Conservation (phyloP, 495 filamentous ascomycete genomes). For the Parathielavia hyrcaniae region DNA sequence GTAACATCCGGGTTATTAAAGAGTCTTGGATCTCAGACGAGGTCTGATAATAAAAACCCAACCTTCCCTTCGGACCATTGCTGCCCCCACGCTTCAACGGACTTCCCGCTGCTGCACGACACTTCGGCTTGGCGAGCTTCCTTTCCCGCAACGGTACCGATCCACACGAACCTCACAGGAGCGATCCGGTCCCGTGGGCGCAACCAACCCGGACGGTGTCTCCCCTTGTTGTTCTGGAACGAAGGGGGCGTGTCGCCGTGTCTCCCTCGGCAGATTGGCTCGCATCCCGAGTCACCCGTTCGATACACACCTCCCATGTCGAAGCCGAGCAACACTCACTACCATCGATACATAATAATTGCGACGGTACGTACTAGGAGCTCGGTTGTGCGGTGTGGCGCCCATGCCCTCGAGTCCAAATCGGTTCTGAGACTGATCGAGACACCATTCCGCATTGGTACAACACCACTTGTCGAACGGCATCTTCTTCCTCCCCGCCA, state of each 20-base stretch:
- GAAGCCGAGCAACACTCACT: slow-evolving; percentile 16
- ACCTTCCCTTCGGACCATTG: neutral
- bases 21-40: neutral
- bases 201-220: too few relatives aligned
- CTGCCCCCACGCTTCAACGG: neutral
- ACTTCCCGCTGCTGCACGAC: slow-evolving; percentile 8
- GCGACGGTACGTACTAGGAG: slow-evolving; percentile 19
- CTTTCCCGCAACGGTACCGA: slow-evolving; percentile 26
- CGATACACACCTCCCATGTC: slow-evolving; percentile 28
- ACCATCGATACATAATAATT: slow-evolving; percentile 28
- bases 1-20: neutral
- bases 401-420: slow-evolving; percentile 14
- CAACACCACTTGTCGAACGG: slow-evolving; percentile 26
- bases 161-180: slow-evolving; percentile 24
- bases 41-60: neutral
- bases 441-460: slow-evolving; percentile 22
- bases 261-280: slow-evolving; percentile 22
- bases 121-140: slow-evolving; percentile 19
- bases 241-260: slow-evolving; percentile 24
- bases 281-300: slow-evolving; percentile 12
- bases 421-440: slow-evolving; percentile 24
- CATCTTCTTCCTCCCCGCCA: slow-evolving; percentile 15
- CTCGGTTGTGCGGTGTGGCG: slow-evolving; percentile 26
- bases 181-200: slow-evolving; percentile 23
- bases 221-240: slow-evolving; percentile 8